Base-by-base conservation (phyloP, 2,329 filamentous ascomycete genomes). In the Calonectria naviculata region DNA sequence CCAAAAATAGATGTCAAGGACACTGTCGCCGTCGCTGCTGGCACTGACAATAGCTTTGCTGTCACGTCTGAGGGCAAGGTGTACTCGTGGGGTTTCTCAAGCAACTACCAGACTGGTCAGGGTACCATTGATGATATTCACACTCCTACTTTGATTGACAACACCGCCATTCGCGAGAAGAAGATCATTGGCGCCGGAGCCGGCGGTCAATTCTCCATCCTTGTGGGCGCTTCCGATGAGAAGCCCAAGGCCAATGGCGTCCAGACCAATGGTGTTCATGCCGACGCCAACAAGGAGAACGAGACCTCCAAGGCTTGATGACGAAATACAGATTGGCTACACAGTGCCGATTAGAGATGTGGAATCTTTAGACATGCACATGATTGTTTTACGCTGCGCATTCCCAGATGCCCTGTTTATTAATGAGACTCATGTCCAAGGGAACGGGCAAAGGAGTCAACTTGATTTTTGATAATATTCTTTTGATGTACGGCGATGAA, bases 201-300 rank as follows among this genome's bases (percentile, higher is more conserved):
- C n/a, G 95, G 96, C 74, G 95, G 95, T 6, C 95, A 98, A 80
- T 98, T 91, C 82, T 93, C 92, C 1, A 84, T 94, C 28, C 77
- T 94, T n/a, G 86, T 88, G 12, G 88, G 88, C 65, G 80, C 80
- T 71, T 76, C 84, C 28, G 79, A 81, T 24, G 79, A 78, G 12
- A 74, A 56, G 1, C 77, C 78, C 60, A 74, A 75, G 68, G 73
- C 75, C 46, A 84, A 84, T 49, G 83, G 83, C 17, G 75, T 75
- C 28, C 65, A 70, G 70, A 65, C 71, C 46, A 79, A 79, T 26
- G 77, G 77, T 17, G 65, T 67, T 13, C 70, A 78, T 19, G 56
- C 66, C 7, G 61, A 73, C 21, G 71, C 71, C 19, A 52, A 72
- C 68, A 74, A 75, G 54, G 68, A 71, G 68, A 73, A 74, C 60